Evolutionary conservation across 352 stramenopile genomes (phyloP).

Genomic region (Pythium sukuiense): DNA sequence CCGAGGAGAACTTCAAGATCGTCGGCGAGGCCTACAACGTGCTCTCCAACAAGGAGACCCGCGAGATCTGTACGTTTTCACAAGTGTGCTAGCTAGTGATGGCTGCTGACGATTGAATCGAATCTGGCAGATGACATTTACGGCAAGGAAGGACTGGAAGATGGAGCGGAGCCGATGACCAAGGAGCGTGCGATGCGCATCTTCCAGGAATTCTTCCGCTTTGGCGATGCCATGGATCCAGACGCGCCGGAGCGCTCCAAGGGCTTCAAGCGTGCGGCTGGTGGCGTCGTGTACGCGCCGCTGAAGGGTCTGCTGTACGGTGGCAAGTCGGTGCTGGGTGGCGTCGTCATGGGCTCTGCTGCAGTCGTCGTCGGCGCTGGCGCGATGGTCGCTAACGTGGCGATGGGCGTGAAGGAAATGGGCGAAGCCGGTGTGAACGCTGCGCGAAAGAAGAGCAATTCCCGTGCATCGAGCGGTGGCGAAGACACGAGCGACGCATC

Average conservation of each 20-base stretch:
- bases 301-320: slow-evolving; percentile 82
- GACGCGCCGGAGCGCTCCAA: slow-evolving; percentile 77
- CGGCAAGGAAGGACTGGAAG: slow-evolving; percentile 90
- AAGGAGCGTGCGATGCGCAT: slow-evolving; percentile 81
- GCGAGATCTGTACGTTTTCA: slow-evolving; percentile 80
- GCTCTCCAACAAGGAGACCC: slow-evolving; percentile 89
- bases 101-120: slow-evolving; percentile 12
- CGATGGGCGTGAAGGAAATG: slow-evolving; percentile 87
- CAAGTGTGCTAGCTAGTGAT: no score
- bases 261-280: slow-evolving; percentile 72
- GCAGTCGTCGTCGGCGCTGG: slow-evolving; percentile 72
- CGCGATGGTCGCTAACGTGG: slow-evolving; percentile 83
- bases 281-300: slow-evolving; percentile 79
- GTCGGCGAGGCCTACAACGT: slow-evolving; percentile 94
- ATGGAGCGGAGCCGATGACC: slow-evolving; percentile 81
- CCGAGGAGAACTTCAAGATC: slow-evolving; percentile 94
- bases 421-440: slow-evolving; percentile 80
- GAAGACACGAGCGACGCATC: slow-evolving; percentile 39
- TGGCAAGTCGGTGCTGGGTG: slow-evolving; percentile 78
- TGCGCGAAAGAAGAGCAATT: slow-evolving; percentile 53
- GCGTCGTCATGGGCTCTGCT: slow-evolving; percentile 83
- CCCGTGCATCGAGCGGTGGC: slow-evolving; percentile 17
- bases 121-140: slow-evolving; percentile 86
- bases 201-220: slow-evolving; percentile 88
- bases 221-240: slow-evolving; percentile 81